These are phyloP conservation scores for Fusarium tricinctum DNA, from an alignment of 2,329 filamentous ascomycete species.

Conservation along the genomic window DNA sequence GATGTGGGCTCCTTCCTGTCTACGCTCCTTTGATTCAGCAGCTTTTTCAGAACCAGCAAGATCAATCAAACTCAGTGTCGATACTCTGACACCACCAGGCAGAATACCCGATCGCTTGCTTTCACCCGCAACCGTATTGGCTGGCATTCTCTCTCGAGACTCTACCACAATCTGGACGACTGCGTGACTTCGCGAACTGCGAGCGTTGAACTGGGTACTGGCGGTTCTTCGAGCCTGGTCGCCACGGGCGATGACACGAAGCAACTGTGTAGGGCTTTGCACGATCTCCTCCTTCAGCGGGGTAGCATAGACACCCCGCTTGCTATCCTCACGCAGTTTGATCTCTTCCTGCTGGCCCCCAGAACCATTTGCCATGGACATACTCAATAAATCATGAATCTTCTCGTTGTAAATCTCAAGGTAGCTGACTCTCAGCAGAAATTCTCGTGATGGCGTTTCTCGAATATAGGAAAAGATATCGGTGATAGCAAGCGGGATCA, in stretches of 20 bases:
- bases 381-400: slow-evolving; percentile 92
- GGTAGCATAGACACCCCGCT: slow-evolving; percentile 94
- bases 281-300: slow-evolving; percentile 98
- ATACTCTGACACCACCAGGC: slow-evolving; percentile 93
- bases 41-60: slow-evolving; percentile 96
- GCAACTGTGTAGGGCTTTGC: slow-evolving; percentile 93
- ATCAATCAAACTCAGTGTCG: slow-evolving; percentile 95
- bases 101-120: slow-evolving; percentile 77
- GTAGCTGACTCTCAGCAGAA: slow-evolving; percentile 95
- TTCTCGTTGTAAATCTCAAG: slow-evolving; percentile 99
- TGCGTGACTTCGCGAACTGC: slow-evolving; percentile 97
- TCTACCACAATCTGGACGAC: slow-evolving; percentile 99
- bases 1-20: slow-evolving; percentile 96
- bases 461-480: slow-evolving; percentile 99
- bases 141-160: slow-evolving; percentile 86
- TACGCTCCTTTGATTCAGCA: slow-evolving; percentile 92
- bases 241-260: slow-evolving; percentile 94
- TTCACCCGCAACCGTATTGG: slow-evolving; percentile 54
- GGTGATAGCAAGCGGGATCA: slow-evolving; percentile 96
- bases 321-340: slow-evolving; percentile 95
- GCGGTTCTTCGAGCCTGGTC: slow-evolving; percentile 91
- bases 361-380: slow-evolving; percentile 71
- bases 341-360: slow-evolving; percentile 87
- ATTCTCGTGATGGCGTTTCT: slow-evolving; percentile 94
- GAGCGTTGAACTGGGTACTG: slow-evolving; percentile 96